phyloP scores from a whole-genome alignment of 257 asterid species.

The Scutellaria galericulata region DNA sequence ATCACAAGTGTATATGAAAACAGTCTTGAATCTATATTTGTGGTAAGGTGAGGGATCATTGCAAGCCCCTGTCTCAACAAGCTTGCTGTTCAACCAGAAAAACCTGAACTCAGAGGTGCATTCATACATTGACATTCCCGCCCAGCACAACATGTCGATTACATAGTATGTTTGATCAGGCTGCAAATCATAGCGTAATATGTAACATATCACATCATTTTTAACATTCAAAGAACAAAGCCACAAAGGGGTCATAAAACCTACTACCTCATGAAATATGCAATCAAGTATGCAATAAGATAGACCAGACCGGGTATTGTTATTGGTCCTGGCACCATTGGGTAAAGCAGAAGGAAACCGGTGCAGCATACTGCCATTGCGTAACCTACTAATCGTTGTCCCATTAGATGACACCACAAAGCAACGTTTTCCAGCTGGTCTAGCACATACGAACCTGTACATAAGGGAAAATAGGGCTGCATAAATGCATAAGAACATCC shows the following conservation, averaged over 20 bases:
- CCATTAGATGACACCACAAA: constrained; percentile 93
- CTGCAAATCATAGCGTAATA: constrained; percentile 49
- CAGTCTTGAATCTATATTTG: constrained; percentile 59
- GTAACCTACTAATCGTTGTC: constrained; percentile 73
- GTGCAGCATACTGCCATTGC: constrained; percentile 85
- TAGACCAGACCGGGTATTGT: constrained; percentile 62
- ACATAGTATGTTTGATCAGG: constrained; percentile 85
- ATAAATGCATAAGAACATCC: constrained; percentile 25
- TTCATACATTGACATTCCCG: constrained; percentile 80
- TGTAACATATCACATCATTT: constrained; percentile 20
- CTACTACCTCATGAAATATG: constrained; percentile 87
- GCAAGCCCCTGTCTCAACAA: constrained; percentile 75
- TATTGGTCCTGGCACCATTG: constrained; percentile 66
- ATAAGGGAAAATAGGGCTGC: constrained; percentile 8
- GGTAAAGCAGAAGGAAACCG: constrained; percentile 95
- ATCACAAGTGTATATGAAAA: constrained; percentile 68
- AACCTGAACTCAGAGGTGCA: constrained; percentile 92
- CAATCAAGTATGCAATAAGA: constrained; percentile 93
- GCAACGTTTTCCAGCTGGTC: constrained; percentile 95
- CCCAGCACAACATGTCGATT: constrained; percentile 94
- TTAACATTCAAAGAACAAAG: constrained; percentile 13
- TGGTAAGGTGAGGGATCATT: constrained; percentile 76
- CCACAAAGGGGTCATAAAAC: constrained; percentile 11
- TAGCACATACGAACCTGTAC: constrained; percentile 80
- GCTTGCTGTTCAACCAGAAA: constrained; percentile 90